These are phyloP conservation scores for Fusarium sp. DNA, from an alignment of 2,329 filamentous ascomycete species.

Conservation along the genomic window DNA sequence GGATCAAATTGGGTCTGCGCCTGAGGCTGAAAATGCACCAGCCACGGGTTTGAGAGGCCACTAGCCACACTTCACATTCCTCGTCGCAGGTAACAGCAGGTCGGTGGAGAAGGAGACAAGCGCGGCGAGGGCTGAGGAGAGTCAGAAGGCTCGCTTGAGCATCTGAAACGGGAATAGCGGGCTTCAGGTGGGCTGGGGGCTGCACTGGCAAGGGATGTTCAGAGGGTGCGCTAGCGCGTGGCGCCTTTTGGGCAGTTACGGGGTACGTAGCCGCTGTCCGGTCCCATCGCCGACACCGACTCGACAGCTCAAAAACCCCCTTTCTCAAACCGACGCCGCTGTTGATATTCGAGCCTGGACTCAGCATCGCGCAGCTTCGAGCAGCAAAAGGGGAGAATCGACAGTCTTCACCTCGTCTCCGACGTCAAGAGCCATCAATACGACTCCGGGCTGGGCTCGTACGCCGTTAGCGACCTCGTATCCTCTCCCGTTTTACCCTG, in stretches of 20 bases:
- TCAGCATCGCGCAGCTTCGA: slow-evolving; percentile 28
- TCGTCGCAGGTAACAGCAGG: not conserved
- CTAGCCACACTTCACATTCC: slow-evolving; percentile 24
- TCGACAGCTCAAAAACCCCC: slow-evolving; percentile 48
- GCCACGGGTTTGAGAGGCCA: slow-evolving; percentile 16
- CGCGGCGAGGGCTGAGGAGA: slow-evolving; percentile 35
- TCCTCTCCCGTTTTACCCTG: not conserved
- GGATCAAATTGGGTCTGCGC: slow-evolving; percentile 8
- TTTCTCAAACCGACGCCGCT: slow-evolving; percentile 46
- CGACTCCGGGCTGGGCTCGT: slow-evolving; percentile 6
- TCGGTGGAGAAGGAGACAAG: slow-evolving; percentile 31
- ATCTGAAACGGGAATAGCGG: slow-evolving; percentile 42
- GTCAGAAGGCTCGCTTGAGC: slow-evolving; percentile 16
- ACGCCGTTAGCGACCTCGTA: slow-evolving; percentile 15
- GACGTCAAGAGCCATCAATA: slow-evolving; percentile 1
- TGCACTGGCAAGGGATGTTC: slow-evolving; percentile 32
- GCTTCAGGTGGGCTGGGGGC: slow-evolving; percentile 45
- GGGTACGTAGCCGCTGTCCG: slow-evolving; percentile 46
- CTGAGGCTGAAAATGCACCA: slow-evolving; percentile 37
- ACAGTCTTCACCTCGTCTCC: not conserved
- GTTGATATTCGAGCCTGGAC: slow-evolving; percentile 42
- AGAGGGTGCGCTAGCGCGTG: slow-evolving; percentile 40
- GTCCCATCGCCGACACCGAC: slow-evolving; percentile 38
- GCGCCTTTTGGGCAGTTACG: slow-evolving; percentile 42
- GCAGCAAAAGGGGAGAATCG: slow-evolving; percentile 9